phyloP scores from a whole-genome alignment of 2,329 filamentous ascomycete species.

The Atkinsonella hypoxylon region DNA sequence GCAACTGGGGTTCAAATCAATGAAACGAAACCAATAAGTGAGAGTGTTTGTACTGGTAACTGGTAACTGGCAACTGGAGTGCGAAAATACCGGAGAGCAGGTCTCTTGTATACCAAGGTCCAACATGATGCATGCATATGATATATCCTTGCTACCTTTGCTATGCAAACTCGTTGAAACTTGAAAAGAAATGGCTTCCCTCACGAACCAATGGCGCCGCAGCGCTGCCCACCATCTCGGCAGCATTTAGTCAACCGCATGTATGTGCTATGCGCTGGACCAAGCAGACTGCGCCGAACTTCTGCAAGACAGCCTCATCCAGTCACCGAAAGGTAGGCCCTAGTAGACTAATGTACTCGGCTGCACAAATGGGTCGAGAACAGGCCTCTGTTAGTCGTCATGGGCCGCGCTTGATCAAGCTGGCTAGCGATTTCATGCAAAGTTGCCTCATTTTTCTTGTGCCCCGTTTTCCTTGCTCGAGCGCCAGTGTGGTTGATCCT shows the following conservation, averaged over 20 bases:
- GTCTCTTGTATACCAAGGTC: no score
- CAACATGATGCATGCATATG: no score
- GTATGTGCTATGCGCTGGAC: neutral
- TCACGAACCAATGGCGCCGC: neutral
- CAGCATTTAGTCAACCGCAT: neutral
- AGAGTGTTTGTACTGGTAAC: no score
- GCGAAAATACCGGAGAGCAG: no score
- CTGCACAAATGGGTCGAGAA: neutral
- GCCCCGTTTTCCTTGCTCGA: no score
- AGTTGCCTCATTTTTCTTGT: neutral
- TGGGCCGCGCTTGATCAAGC: neutral
- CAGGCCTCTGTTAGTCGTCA: neutral
- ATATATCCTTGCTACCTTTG: no score
- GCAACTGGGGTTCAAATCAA: no score
- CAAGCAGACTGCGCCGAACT: neutral
- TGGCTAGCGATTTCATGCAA: neutral
- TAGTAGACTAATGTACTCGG: neutral
- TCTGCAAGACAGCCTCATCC: slow-evolving; percentile 4
- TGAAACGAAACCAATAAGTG: no score
- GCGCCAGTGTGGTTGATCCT: neutral
- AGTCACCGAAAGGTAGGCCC: neutral
- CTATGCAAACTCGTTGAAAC: no score
- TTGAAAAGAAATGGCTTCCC: no score
- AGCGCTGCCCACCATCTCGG: neutral
- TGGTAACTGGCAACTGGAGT: no score